These are phyloP conservation scores for Kickxella alabastrina DNA, from an alignment of 192 early-diverging fungal genomes.

Conservation along the genomic window DNA sequence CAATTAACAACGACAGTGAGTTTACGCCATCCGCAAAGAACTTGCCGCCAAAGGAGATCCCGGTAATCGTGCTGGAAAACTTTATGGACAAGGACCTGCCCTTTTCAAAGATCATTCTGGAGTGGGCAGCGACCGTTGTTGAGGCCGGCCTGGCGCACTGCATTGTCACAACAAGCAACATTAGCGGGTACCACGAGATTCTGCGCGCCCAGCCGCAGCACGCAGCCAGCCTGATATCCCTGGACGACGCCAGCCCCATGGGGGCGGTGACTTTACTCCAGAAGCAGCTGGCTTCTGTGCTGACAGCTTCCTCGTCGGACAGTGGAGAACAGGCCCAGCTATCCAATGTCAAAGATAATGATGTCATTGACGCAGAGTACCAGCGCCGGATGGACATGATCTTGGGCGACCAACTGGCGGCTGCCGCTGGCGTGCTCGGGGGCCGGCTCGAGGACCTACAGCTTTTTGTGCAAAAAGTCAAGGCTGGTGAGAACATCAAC, in stretches of 20 bases:
- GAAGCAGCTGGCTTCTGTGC: conserved; percentile 37
- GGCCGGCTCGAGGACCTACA: conserved; percentile 90
- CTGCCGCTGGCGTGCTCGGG: conserved; percentile 68
- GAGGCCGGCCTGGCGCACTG: conserved; percentile 89
- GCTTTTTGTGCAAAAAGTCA: conserved; percentile 84
- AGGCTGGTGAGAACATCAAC: conserved; percentile 55
- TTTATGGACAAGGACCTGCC: conserved; percentile 72
- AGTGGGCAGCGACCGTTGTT: conserved; percentile 79
- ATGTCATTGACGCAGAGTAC: conserved; percentile 5
- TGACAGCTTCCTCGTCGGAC: conserved; percentile 1
- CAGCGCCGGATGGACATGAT: conserved; percentile 15
- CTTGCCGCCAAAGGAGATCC: conserved; percentile 58
- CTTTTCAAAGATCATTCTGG: conserved; percentile 61
- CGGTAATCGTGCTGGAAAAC: conserved; percentile 86
- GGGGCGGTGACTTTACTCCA: conserved; percentile 39
- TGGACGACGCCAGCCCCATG: conserved; percentile 39
- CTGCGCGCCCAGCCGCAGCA: conserved; percentile 49
- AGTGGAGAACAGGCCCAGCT: neutral
- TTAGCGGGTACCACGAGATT: conserved; percentile 61
- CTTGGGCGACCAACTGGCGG: conserved; percentile 23
- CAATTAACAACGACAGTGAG: neutral
- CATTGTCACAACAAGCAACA: conserved; percentile 78
- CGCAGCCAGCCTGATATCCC: conserved; percentile 35
- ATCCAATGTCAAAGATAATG: neutral
- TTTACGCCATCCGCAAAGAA: conserved; percentile 1